Conservation (phyloP, 2,329 filamentous ascomycete genomes). For the Cladosporium cucumerinum region DNA sequence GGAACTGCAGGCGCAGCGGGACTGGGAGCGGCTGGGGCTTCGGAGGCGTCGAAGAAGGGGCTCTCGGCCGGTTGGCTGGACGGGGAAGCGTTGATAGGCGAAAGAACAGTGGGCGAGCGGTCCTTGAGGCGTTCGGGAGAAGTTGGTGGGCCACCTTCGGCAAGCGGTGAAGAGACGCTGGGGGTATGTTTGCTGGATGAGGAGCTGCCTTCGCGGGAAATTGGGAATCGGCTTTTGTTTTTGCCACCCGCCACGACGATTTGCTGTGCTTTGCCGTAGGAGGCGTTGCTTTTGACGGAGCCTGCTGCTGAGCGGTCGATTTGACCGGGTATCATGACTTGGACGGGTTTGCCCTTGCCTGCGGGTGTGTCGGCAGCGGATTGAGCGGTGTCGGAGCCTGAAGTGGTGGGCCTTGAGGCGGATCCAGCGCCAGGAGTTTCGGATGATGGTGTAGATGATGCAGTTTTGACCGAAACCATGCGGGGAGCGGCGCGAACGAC, state of each 20-base stretch:
- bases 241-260: constrained; percentile 42
- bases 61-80: constrained; percentile 28
- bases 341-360: constrained; percentile 22
- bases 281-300: constrained; percentile 38
- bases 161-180: constrained; percentile 32
- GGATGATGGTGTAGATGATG: constrained; percentile 1
- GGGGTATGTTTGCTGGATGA: constrained; percentile 27
- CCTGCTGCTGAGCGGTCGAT: constrained; percentile 27
- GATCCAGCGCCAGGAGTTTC: constrained; percentile 3
- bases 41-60: constrained; percentile 36
- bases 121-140: constrained; percentile 31
- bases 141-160: constrained; percentile 29
- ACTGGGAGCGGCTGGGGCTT: constrained; percentile 21
- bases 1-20: constrained; percentile 8
- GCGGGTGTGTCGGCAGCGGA: constrained; percentile 11
- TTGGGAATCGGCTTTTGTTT: constrained; percentile 31
- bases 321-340: constrained; percentile 41
- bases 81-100: constrained; percentile 18
- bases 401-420: background rate
- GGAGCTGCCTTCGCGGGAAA: constrained; percentile 26
- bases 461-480: constrained; percentile 80
- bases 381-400: constrained; percentile 9
- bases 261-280: constrained; percentile 44
- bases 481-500: constrained; percentile 85
- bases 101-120: constrained; percentile 6